phyloP scores from a whole-genome alignment of 495 filamentous ascomycete species.

The Wilcoxina mikolae region DNA sequence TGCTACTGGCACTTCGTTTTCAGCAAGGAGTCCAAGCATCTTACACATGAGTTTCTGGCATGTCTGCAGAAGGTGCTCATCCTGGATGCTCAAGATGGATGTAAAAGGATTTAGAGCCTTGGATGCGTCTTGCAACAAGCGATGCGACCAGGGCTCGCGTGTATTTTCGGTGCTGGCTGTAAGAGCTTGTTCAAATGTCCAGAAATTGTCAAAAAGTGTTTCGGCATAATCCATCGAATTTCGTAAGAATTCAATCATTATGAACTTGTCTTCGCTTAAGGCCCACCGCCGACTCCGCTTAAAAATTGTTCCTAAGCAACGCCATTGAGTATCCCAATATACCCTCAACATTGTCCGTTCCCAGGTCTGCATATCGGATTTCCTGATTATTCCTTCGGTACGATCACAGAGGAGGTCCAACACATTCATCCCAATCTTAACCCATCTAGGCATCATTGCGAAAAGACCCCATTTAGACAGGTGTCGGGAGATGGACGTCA shows the following conservation, averaged over 20 bases:
- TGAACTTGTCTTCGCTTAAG: constrained; percentile 48
- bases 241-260: constrained; percentile 81
- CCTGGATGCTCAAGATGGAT: constrained; percentile 24
- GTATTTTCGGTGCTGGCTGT: constrained; percentile 13
- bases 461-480: constrained; percentile 41
- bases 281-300: constrained; percentile 68
- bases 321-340: constrained; percentile 78
- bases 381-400: constrained; percentile 62
- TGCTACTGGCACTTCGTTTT: constrained; percentile 22
- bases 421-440: constrained; percentile 60
- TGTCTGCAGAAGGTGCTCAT: constrained; percentile 25
- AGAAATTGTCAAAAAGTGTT: constrained; percentile 49
- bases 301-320: constrained; percentile 64
- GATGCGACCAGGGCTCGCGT: constrained; percentile 19
- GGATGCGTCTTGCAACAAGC: constrained; percentile 24
- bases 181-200: constrained; percentile 27
- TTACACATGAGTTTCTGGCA: constrained; percentile 27
- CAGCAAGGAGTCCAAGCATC: constrained; percentile 24
- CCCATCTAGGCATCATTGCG: constrained; percentile 50
- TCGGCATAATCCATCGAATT: constrained; percentile 89
- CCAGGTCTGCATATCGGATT: constrained; percentile 39
- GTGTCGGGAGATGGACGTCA: constrained; percentile 14
- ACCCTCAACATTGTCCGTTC: constrained; percentile 49
- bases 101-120: constrained; percentile 20
- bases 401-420: constrained; percentile 70